These are phyloP conservation scores for Magnusiomyces magnusii DNA, from an alignment of 1,139 yeast species.

Conservation along the genomic window DNA sequence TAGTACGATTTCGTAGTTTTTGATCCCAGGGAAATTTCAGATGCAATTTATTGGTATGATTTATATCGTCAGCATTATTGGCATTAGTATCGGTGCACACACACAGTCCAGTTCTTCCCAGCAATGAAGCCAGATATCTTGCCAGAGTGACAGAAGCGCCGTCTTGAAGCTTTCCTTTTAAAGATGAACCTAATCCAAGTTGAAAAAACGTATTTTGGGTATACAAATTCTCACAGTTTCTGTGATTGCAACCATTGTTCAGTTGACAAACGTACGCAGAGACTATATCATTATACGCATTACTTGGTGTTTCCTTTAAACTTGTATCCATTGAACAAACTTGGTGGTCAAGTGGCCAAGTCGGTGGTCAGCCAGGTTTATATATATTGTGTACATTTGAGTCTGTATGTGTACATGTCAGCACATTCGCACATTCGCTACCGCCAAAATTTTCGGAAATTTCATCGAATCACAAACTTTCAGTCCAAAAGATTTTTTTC, in stretches of 20 bases:
- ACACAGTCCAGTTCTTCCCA: neutral
- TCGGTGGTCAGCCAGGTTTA: neutral
- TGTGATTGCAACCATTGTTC: neutral
- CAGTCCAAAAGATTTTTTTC: neutral
- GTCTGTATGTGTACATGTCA: neutral
- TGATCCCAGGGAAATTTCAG: no score
- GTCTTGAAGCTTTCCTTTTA: neutral
- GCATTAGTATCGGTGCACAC: no score
- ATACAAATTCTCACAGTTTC: neutral
- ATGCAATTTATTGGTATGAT: no score
- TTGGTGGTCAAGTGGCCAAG: no score
- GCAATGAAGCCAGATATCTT: neutral
- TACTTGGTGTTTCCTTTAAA: neutral
- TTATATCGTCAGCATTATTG: no score
- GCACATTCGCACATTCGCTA: neutral
- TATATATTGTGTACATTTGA: neutral
- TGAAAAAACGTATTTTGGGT: neutral
- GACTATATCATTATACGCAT: neutral
- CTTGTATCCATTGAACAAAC: neutral
- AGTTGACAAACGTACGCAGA: neutral
- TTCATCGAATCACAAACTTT: neutral
- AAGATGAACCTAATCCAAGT: neutral
- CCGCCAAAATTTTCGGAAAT: neutral
- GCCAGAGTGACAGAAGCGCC: neutral
- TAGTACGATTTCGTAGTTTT: neutral